A percentile compares a stretch with the other conserved stretches of the same genome.
These are phyloP conservation scores for Stagonosporopsis rhizophila DNA, from an alignment of 2,329 filamentous ascomycete species.

Conservation along the genomic window DNA sequence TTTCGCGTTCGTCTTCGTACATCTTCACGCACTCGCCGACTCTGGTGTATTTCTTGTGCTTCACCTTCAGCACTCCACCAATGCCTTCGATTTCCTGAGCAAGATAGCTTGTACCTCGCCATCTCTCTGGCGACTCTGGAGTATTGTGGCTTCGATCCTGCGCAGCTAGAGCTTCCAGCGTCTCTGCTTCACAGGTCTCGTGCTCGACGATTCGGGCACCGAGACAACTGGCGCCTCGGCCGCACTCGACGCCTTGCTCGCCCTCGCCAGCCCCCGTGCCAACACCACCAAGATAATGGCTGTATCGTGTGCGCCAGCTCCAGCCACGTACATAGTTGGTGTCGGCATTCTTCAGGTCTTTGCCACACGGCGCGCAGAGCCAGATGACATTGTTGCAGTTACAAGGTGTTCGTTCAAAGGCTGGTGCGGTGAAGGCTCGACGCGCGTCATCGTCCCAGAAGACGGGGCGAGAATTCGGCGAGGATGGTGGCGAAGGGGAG, in stretches of 20 bases:
- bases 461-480: conserved; percentile 29
- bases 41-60: conserved; percentile 80
- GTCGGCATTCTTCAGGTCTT: conserved; percentile 68
- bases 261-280: conserved; percentile 89
- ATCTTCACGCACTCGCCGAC: conserved; percentile 87
- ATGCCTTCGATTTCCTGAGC: conserved; percentile 92
- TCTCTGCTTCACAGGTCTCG: conserved; percentile 81
- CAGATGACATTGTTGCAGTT: conserved; percentile 71
- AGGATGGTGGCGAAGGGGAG: conserved; percentile 32
- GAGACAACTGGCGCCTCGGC: conserved; percentile 77
- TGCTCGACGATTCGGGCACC: conserved; percentile 78
- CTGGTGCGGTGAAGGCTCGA: conserved; percentile 54
- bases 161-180: conserved; percentile 62
- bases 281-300: conserved; percentile 76
- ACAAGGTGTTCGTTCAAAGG: conserved; percentile 64
- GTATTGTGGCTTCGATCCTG: conserved; percentile 6
- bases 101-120: conserved; percentile 74
- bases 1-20: conserved; percentile 67
- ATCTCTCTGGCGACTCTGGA: conserved; percentile 49
- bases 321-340: conserved; percentile 73
- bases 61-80: conserved; percentile 85
- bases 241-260: conserved; percentile 86
- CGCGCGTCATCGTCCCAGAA: conserved; percentile 24
- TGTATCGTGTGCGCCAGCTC: conserved; percentile 88
- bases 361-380: conserved; percentile 86